Evolutionary conservation across 192 early-diverging fungal species (phyloP), one percentile per base, ranked within the genome.

Genomic region (Linnemannia hyalina): DNA sequence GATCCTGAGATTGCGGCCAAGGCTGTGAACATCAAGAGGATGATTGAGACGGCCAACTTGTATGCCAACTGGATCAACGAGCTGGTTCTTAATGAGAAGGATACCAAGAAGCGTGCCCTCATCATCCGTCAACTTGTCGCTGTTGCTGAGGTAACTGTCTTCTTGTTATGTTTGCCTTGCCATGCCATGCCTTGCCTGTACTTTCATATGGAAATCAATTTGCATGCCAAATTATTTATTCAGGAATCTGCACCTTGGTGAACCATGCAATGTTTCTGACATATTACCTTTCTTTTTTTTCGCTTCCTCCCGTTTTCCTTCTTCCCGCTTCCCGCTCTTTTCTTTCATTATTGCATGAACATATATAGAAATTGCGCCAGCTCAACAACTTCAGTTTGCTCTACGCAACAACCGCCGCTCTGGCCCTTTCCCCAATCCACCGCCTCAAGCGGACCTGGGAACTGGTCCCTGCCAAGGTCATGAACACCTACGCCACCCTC

Each of bases 351-450:
- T 40, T 8, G 20, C 7, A 23, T 70, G 11, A 15, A 70, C 23
- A n/a, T n/a, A 55, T 32, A n/a, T 73, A 86, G 83, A 90, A 88
- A 85, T 75, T 90, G 84, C 74, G 76, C 63, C 69, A 68, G 10
- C 88, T 99, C 26, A 98, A 99, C 90, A 99, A 99, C 92, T 99
- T 97, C 83, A 98, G 97, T 88, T 96, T 97, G 16, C 92, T 98
- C 40, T 97, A 96, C 91, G 94, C 97, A 11, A 95, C 99, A 35
- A 92, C 97, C 10, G 96, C 97, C n/a, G 97, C 96, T 2, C 93
- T 99, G 76, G 95, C 97, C 41, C 95, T 95, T 7, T 96, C 96
- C 4, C 94, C 97, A 2, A 92, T 99, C 54, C 95, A 96, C 88
- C 95, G 99, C 32, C 90, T 99, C 40, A 96, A 95, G 29, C 93